These are phyloP conservation scores for Begonia fuchsioides DNA, from an alignment of 306 rosid genomes.

Conservation along the genomic window DNA sequence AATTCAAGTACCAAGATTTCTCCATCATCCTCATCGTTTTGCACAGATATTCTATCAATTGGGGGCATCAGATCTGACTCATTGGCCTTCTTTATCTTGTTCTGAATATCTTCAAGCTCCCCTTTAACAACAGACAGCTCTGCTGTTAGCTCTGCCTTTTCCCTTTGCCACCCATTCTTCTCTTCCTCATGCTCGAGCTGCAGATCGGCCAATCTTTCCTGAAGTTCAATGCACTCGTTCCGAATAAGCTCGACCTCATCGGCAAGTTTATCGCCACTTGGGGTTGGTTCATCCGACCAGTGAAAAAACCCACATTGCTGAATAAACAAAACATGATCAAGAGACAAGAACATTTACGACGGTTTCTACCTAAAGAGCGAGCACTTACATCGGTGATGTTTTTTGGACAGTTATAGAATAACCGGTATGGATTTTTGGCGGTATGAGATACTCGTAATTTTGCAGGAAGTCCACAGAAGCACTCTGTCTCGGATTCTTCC, in stretches of 20 bases:
- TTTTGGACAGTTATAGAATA: constrained; percentile 13
- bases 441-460: constrained; percentile 5
- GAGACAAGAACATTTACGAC: background rate
- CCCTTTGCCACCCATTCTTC: constrained; percentile 6
- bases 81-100: constrained; percentile 6
- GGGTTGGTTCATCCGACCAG: constrained; percentile 7
- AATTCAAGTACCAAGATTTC: too few relatives aligned
- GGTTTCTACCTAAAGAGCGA: background rate
- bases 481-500: constrained; percentile 6
- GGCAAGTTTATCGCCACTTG: constrained; percentile 1
- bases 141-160: too few relatives aligned
- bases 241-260: constrained; percentile 9
- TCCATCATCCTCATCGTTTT: background rate
- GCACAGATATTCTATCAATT: background rate
- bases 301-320: constrained; percentile 12
- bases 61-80: constrained; percentile 12
- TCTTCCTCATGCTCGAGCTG: constrained; percentile 1
- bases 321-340: background rate
- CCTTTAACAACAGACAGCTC: too few relatives aligned
- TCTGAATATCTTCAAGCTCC: constrained; percentile 7
- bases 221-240: constrained; percentile 4
- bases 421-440: constrained; percentile 2
- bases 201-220: constrained; percentile 3
- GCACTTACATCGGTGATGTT: constrained; percentile 1
- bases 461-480: constrained; percentile 9